phyloP scores from a whole-genome alignment of 2,329 filamentous ascomycete genomes.

The Karstenula rhodostoma region DNA sequence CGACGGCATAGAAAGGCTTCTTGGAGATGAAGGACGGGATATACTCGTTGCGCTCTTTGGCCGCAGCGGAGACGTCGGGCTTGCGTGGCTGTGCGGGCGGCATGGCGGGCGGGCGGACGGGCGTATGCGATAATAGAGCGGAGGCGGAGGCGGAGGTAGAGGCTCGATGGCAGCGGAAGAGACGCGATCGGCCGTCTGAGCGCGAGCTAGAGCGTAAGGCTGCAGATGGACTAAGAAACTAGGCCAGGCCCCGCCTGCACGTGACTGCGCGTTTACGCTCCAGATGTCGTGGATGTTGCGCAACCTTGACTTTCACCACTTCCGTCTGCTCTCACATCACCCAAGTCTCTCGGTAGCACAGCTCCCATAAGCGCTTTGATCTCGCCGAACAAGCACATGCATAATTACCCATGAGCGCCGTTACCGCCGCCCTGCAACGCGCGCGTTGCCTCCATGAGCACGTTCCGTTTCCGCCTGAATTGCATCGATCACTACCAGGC shows the following conservation, averaged over 20 bases:
- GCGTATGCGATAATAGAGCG: slow-evolving; percentile 7
- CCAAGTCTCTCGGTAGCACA: background rate
- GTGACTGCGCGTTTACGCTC: slow-evolving; percentile 34
- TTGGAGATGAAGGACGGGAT: slow-evolving; percentile 98
- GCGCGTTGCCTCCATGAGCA: slow-evolving; percentile 62
- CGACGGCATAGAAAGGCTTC: slow-evolving; percentile 93
- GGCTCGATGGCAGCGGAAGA: background rate
- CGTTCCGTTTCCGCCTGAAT: slow-evolving; percentile 90
- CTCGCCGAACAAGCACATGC: background rate
- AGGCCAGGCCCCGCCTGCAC: background rate
- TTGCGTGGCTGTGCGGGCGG: slow-evolving; percentile 58
- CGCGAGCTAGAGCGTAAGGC: slow-evolving; percentile 37
- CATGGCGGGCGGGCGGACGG: slow-evolving; percentile 37
- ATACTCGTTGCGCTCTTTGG: slow-evolving; percentile 95
- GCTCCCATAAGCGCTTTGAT: background rate
- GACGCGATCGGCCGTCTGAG: slow-evolving; percentile 5
- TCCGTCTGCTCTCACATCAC: background rate
- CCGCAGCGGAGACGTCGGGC: slow-evolving; percentile 62
- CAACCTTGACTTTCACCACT: background rate
- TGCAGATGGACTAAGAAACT: slow-evolving; percentile 15
- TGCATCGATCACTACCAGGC: slow-evolving; percentile 96
- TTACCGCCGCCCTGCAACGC: background rate
- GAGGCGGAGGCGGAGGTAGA: slow-evolving; percentile 19
- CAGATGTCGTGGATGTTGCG: background rate
- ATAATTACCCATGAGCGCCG: background rate